A percentile compares a stretch with the other conserved stretches of the same genome.
These are phyloP conservation scores for Melampsora larici-populina DNA, from an alignment of 1,284 basidiomycete species.

Conservation along the genomic window DNA sequence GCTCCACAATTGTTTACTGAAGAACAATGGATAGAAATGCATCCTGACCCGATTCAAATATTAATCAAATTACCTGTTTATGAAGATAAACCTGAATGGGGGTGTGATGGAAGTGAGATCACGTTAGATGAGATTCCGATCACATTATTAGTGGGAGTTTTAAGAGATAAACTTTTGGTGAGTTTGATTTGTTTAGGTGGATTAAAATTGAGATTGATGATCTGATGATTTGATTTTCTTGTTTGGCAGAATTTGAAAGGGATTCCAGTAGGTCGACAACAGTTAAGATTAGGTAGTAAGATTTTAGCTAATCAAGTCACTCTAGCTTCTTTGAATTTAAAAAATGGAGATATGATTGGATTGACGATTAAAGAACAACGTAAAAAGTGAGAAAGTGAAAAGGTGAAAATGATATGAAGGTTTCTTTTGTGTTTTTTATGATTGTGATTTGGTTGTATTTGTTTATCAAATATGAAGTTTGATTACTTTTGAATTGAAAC, in stretches of 20 bases:
- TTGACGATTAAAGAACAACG: constrained; percentile 37
- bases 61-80: constrained; percentile 74
- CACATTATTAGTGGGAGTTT: constrained; percentile 73
- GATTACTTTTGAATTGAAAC: too few relatives aligned
- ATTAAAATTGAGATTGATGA: not conserved
- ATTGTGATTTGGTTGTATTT: too few relatives aligned
- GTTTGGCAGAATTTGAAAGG: constrained; percentile 31
- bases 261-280: constrained; percentile 38
- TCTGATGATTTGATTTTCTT: not conserved
- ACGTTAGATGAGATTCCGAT: constrained; percentile 75
- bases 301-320: constrained; percentile 41
- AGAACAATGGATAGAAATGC: constrained; percentile 76
- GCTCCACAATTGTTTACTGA: constrained; percentile 48
- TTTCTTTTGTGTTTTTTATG: too few relatives aligned
- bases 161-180: constrained; percentile 66
- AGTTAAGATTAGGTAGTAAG: constrained; percentile 20
- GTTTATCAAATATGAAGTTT: too few relatives aligned
- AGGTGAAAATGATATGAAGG: too few relatives aligned
- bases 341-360: constrained; percentile 13
- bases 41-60: constrained; percentile 81
- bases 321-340: constrained; percentile 36
- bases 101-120: constrained; percentile 74
- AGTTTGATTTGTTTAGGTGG: constrained; percentile 9
- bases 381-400: constrained; percentile 25
- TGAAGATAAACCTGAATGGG: constrained; percentile 80